Conservation (phyloP, 352 stramenopile species). For the Globisporangium emineosum region DNA sequence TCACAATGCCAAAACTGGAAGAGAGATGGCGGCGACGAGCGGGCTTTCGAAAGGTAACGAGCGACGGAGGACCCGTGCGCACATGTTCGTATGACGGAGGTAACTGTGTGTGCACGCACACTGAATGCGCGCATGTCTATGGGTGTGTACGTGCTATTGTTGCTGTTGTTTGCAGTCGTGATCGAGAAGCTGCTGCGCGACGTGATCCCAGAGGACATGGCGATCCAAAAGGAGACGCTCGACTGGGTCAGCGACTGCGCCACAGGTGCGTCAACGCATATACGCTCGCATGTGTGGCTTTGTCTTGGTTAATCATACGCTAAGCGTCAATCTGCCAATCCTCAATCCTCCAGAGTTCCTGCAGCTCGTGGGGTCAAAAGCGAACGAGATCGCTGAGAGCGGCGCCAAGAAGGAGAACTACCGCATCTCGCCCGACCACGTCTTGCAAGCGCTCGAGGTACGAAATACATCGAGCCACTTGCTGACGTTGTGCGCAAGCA, state of each 20-base stretch:
- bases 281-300: background rate
- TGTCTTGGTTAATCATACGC: too few relatives aligned
- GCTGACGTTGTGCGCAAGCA: background rate
- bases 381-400: conserved; percentile 49
- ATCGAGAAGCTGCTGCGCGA: conserved; percentile 54
- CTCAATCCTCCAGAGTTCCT: conserved; percentile 41
- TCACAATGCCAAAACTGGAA: background rate
- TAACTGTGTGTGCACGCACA: background rate
- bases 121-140: background rate
- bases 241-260: conserved; percentile 66
- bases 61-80: background rate
- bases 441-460: conserved; percentile 55
- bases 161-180: conserved; percentile 11
- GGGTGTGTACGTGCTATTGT: background rate
- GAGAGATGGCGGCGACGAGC: background rate
- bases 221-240: conserved; percentile 60
- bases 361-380: conserved; percentile 35
- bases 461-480: background rate
- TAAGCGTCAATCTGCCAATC: too few relatives aligned
- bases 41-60: conserved; percentile 13
- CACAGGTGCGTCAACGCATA: conserved; percentile 21
- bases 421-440: conserved; percentile 57
- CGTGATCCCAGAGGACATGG: conserved; percentile 45
- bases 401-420: conserved; percentile 64
- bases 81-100: background rate